Evolutionary conservation across 306 rosid species (phyloP).

Genomic region (Trichosanthes truncata): DNA sequence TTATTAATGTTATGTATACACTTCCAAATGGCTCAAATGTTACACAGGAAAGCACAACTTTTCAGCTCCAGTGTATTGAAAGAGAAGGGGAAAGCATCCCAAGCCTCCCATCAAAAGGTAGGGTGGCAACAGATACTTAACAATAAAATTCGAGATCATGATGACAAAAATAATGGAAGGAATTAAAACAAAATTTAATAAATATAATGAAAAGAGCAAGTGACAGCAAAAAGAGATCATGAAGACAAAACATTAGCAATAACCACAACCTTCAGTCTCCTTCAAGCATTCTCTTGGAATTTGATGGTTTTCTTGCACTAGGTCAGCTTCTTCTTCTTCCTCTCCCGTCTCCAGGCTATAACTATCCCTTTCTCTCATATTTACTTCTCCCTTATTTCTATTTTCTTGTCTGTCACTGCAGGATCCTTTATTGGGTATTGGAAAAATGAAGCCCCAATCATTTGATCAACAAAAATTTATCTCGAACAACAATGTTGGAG

Average conservation of each 20-base stretch:
- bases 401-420: slow-evolving; percentile 40
- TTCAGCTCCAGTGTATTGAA: slow-evolving; percentile 5
- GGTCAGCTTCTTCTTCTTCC: slow-evolving; percentile 18
- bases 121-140: slow-evolving; percentile 29
- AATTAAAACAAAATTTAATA: slow-evolving; percentile 12
- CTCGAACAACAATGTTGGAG: slow-evolving; percentile 6
- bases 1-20: slow-evolving; percentile 21
- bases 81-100: slow-evolving; percentile 38
- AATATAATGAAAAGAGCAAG: slow-evolving; percentile 17
- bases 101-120: slow-evolving; percentile 42
- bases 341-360: slow-evolving; percentile 32
- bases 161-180: slow-evolving; percentile 1
- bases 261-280: slow-evolving; percentile 36
- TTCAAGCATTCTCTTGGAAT: slow-evolving; percentile 35
- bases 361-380: slow-evolving; percentile 28
- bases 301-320: slow-evolving; percentile 15
- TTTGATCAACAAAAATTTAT: background rate
- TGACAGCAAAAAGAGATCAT: slow-evolving; percentile 21
- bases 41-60: slow-evolving; percentile 5
- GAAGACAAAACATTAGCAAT: slow-evolving; percentile 29
- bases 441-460: slow-evolving; percentile 56
- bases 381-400: slow-evolving; percentile 36
- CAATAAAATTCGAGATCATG: slow-evolving; percentile 9
- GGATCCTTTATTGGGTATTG: slow-evolving; percentile 30
- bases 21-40: slow-evolving; percentile 24